Base-by-base conservation (phyloP, 345 rosid genomes). In the Moringa oleifera region DNA sequence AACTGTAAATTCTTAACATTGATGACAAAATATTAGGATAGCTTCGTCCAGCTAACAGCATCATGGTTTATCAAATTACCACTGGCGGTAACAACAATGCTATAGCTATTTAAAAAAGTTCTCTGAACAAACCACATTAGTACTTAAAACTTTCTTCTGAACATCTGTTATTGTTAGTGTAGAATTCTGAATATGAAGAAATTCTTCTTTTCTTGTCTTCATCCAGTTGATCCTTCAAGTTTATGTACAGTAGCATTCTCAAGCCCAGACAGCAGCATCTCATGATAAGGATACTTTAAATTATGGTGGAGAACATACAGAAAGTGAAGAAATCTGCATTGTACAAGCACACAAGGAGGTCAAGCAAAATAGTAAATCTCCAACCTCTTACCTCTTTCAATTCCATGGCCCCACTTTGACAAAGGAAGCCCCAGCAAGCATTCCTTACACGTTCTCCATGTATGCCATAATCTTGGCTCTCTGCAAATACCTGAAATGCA, bases 391-490 rank as follows among this genome's bases (percentile, higher is more conserved):
- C 96, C 96, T 85, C 94, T 82, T 89, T 88, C 81, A 93, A 74
- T 68, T 93, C 98, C 81, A 78, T 66, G 41, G 89, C 84, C 68
- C 98, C 97, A 72, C 94, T 88, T 81, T 90, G 98, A 77, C 98
- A 93, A 74, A 93, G 97, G 78, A 84, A 93, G 47, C 97, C 96
- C 98, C 98, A 93, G 60, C 98, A 93, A 62, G 96, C 98, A 74
- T 78, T 88, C 73, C 93, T 88, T 22, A 93, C 98, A 62, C 97
- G 89, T 68, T 93, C 98, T 72, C 98, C 98, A 77, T 93, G 94
- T 58, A 80, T 68, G 20, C 97, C 98, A 67, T 93, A 93, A 72
- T 93, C 98, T 83, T 93, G 98, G 79, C 88, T 79, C 85, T 93
- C 98, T 0, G 98, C 96, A 79, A 93, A 93, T 24, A 90, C 90